Evolutionary conservation across 2,329 filamentous ascomycete species (phyloP).

Genomic region (Fusarium clavum): DNA sequence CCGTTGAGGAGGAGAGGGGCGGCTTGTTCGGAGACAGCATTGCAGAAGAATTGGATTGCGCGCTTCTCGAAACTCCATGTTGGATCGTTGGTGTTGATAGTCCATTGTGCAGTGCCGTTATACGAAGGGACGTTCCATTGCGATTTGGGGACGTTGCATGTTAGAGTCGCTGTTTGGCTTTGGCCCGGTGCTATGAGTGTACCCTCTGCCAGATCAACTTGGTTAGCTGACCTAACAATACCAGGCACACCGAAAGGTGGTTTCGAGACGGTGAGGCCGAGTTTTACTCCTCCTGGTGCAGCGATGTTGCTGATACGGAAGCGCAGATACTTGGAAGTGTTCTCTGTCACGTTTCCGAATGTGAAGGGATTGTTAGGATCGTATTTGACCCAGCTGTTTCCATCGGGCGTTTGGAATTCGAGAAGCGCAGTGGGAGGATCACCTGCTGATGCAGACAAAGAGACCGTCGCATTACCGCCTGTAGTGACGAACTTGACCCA

Average conservation of each 20-base stretch:
- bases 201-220: constrained; percentile 68
- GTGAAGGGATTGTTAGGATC: constrained; percentile 58
- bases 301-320: constrained; percentile 67
- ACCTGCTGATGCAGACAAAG: constrained; percentile 62
- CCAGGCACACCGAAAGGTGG: constrained; percentile 67
- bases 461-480: constrained; percentile 62
- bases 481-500: constrained; percentile 61
- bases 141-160: constrained; percentile 66
- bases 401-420: constrained; percentile 66
- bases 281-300: constrained; percentile 55
- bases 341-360: constrained; percentile 67
- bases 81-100: constrained; percentile 67
- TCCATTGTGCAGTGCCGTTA: constrained; percentile 62
- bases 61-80: constrained; percentile 60
- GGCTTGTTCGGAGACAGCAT: constrained; percentile 64
- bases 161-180: constrained; percentile 63
- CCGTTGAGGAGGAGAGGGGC: constrained; percentile 59
- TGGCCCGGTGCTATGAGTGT: constrained; percentile 61
- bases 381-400: constrained; percentile 62
- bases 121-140: constrained; percentile 68
- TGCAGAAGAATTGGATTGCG: constrained; percentile 63
- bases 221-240: constrained; percentile 65
- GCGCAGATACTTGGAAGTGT: constrained; percentile 59
- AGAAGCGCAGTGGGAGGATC: constrained; percentile 61
- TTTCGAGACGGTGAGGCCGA: constrained; percentile 70